Base-by-base conservation (phyloP, 2,329 filamentous ascomycete genomes). In the Aureobasidium lini region DNA sequence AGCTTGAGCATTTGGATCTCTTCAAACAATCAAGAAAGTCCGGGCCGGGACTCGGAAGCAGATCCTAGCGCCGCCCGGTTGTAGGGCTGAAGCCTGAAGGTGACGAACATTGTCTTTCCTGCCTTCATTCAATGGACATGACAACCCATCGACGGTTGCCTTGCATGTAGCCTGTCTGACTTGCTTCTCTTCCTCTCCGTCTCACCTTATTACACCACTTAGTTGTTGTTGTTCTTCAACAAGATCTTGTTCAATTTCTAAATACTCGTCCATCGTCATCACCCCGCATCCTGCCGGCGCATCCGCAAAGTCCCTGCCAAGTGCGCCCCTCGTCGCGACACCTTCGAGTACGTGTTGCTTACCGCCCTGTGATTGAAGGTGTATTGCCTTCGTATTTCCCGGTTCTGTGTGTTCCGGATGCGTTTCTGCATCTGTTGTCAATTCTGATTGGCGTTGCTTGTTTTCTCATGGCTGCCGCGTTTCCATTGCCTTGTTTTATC, bases 341-440 rank as follows among this genome's bases (percentile, higher is more conserved):
- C 37, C 39, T 43, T 32, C 50, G n/a, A 54, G 50, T 54, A 54
- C 50, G 37, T 54, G 16, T 54, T 54, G 50, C 37, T 53, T 42
- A 40, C 36, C 23, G 49, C 23, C 28, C 23, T 42, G 39, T 23
- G 23, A 23, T 42, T 15, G 18, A 5, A 36, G 18, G n/a, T 8
- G 10, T 29, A 9, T 18, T 29, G 37, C 39, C n/a, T 8, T 54
- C 6, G 37, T 42, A 11, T 34, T 54, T 43, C 50, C 50, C 34
- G 50, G 50, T 34, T 54, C 28, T 43, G 50, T 40, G 28, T n/a
- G 23, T 43, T 43, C 2, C 13, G n/a, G 16, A 9, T 29, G n/a
- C 15, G 23, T 36, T 23, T 13, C 28, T 53, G 39, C 39, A 32
- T 42, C 3, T 31, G 13, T 29, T 43, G 34, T 53, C 23, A 28